Evolutionary conservation across 371 early-diverging fungal genomes (phyloP).

Genomic region (Mucor plumbeus): DNA sequence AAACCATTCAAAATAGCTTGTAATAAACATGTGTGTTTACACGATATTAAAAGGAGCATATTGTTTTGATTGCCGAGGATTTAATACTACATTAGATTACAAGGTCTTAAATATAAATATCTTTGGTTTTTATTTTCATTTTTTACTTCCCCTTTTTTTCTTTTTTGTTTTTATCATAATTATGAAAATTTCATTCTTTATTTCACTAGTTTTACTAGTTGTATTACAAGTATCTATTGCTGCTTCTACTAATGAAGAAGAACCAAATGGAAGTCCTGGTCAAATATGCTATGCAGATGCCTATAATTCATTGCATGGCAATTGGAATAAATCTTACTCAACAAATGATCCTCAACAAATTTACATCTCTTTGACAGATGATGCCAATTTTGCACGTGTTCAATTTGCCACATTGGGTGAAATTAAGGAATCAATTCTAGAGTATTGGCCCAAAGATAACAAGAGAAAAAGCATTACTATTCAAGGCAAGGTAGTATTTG

Average conservation of each 20-base stretch:
- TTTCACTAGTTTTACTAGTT: background rate
- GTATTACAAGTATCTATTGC: background rate
- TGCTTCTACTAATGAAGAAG: background rate
- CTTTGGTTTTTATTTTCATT: background rate
- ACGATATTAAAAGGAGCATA: constrained; percentile 1
- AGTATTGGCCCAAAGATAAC: constrained; percentile 42
- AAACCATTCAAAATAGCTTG: constrained; percentile 8
- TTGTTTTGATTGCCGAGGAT: background rate
- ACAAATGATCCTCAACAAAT: constrained; percentile 50
- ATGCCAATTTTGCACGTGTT: constrained; percentile 41
- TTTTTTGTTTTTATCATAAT: background rate
- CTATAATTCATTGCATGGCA: constrained; percentile 19
- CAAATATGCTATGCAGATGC: constrained; percentile 26
- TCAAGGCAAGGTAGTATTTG: constrained; percentile 13
- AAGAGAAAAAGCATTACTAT: background rate
- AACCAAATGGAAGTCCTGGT: constrained; percentile 24
- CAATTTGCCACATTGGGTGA: constrained; percentile 44
- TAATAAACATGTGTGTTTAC: constrained; percentile 10
- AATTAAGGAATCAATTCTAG: constrained; percentile 28
- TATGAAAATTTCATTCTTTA: background rate
- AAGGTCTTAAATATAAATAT: constrained; percentile 6
- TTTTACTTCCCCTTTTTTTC: background rate
- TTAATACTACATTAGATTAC: background rate
- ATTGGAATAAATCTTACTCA: constrained; percentile 33
- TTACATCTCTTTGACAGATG: constrained; percentile 39